These are phyloP conservation scores for Termitomyces sp. DNA, from an alignment of 768 basidiomycete species.

Conservation along the genomic window DNA sequence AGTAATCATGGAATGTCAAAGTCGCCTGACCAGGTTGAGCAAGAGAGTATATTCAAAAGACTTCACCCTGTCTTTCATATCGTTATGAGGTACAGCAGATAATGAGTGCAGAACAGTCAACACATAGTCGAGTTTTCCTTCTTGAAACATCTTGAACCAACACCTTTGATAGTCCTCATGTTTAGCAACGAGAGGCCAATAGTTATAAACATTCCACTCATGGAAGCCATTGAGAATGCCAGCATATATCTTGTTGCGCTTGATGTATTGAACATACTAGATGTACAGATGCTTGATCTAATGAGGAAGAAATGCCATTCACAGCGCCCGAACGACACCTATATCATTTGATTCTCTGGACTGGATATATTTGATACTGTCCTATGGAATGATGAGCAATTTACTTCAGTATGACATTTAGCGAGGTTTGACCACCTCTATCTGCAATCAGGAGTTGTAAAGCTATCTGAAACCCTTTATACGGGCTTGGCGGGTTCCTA, in stretches of 20 bases:
- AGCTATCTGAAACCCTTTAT: slow-evolving; percentile 45
- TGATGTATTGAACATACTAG: slow-evolving; percentile 47
- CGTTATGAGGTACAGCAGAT: slow-evolving; percentile 48
- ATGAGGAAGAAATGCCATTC: no score
- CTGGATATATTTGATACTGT: no score
- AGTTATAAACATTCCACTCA: slow-evolving; percentile 38
- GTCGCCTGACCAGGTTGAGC: no score
- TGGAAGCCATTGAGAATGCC: slow-evolving; percentile 42
- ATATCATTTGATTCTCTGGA: no score
- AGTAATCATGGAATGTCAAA: no score
- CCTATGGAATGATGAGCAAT: no score
- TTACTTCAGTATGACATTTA: no score
- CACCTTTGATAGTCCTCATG: no score
- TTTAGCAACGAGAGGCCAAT: no score
- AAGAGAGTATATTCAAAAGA: slow-evolving; percentile 56
- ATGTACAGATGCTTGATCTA: slow-evolving; percentile 39
- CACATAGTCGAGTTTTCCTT: slow-evolving; percentile 47
- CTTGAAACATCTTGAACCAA: slow-evolving; percentile 37
- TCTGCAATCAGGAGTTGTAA: no score
- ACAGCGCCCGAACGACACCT: no score
- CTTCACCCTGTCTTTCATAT: slow-evolving; percentile 45
- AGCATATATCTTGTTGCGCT: slow-evolving; percentile 46
- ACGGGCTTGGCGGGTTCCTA: slow-evolving; percentile 42
- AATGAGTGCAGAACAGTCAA: slow-evolving; percentile 52
- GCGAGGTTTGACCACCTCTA: no score